Conservation (phyloP, 2,329 filamentous ascomycete species). For the Sporothrix humicola region DNA sequence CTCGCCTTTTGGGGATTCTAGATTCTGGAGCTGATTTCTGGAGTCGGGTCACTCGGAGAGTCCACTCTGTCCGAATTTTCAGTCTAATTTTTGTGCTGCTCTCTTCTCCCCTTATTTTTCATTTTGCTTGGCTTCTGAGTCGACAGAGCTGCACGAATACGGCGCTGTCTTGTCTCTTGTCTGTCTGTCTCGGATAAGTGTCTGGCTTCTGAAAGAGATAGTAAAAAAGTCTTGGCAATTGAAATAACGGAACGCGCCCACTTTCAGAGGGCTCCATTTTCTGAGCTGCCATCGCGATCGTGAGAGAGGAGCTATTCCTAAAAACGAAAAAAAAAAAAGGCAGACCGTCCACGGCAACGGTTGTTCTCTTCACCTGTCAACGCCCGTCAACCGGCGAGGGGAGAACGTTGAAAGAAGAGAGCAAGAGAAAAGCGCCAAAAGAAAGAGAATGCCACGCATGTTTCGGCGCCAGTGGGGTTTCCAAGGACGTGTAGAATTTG, state of each 20-base stretch:
- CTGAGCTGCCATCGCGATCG: neutral
- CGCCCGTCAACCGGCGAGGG: neutral
- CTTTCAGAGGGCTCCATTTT: neutral
- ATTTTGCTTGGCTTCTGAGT: neutral
- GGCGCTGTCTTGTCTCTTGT: constrained; percentile 1
- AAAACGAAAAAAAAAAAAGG: too few relatives aligned
- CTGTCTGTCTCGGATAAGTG: neutral
- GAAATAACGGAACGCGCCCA: neutral
- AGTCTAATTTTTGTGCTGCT: neutral
- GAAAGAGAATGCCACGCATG: neutral
- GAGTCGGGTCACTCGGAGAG: neutral
- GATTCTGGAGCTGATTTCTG: neutral
- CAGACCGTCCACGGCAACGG: too few relatives aligned
- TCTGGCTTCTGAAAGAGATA: neutral
- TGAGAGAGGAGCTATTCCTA: neutral
- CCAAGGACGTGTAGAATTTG: neutral
- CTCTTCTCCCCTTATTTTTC: neutral
- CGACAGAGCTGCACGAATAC: constrained; percentile 17
- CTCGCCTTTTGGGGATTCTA: neutral
- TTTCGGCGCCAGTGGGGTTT: constrained; percentile 13
- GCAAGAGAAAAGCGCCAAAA: too few relatives aligned
- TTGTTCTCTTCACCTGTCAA: neutral
- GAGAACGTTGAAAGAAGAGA: neutral
- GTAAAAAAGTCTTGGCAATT: neutral
- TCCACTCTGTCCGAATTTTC: neutral